These are phyloP conservation scores for Alternaria viburni DNA, from an alignment of 2,329 filamentous ascomycete genomes.

Conservation along the genomic window DNA sequence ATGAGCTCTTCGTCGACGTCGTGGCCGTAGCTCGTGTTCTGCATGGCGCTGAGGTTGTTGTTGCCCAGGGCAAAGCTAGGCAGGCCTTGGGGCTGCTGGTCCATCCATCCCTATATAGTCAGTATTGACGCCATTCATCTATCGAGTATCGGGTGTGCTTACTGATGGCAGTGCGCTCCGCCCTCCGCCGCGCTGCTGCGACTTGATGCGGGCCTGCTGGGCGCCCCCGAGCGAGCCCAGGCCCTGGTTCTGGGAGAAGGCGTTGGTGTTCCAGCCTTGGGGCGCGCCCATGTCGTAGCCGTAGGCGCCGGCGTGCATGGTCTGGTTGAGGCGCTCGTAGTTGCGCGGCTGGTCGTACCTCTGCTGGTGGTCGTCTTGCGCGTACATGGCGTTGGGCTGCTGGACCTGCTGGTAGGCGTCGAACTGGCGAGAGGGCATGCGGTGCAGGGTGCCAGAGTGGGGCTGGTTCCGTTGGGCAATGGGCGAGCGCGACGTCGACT, in stretches of 20 bases:
- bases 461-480: slow-evolving; percentile 72
- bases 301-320: slow-evolving; percentile 65
- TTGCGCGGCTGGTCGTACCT: slow-evolving; percentile 58
- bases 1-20: slow-evolving; percentile 85
- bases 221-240: slow-evolving; percentile 65
- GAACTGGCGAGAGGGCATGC: slow-evolving; percentile 78
- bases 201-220: slow-evolving; percentile 62
- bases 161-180: slow-evolving; percentile 73
- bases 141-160: slow-evolving; percentile 51
- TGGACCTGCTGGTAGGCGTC: slow-evolving; percentile 74
- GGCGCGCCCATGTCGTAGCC: slow-evolving; percentile 71
- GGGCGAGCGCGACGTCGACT: slow-evolving; percentile 69
- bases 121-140: neutral
- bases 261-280: slow-evolving; percentile 82
- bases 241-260: slow-evolving; percentile 69
- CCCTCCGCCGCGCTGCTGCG: slow-evolving; percentile 58
- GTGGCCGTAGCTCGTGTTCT: slow-evolving; percentile 55
- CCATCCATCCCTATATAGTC: slow-evolving; percentile 65
- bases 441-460: slow-evolving; percentile 64
- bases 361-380: slow-evolving; percentile 68
- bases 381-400: slow-evolving; percentile 68
- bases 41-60: slow-evolving; percentile 37
- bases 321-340: slow-evolving; percentile 66
- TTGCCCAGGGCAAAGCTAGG: slow-evolving; percentile 51
- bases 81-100: slow-evolving; percentile 53